A percentile compares a stretch with the other conserved stretches of the same genome.
Conservation (phyloP, 2,329 filamentous ascomycete genomes). For the Exophiala sp. region DNA sequence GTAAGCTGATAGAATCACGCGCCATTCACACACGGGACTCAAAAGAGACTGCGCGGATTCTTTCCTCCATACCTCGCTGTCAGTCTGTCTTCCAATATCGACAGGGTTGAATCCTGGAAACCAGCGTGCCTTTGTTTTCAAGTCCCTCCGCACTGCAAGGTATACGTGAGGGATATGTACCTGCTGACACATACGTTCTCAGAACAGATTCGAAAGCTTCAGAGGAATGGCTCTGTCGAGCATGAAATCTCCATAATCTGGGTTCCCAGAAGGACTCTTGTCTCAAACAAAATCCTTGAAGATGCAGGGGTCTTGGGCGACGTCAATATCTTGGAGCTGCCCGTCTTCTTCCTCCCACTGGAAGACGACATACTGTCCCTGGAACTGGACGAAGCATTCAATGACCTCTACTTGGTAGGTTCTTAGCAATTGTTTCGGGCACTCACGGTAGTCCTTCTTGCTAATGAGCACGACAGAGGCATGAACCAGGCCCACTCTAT, state of each 20-base stretch:
- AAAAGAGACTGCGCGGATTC: slow-evolving; percentile 22
- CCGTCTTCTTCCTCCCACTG: slow-evolving; percentile 82
- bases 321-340: slow-evolving; percentile 79
- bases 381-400: slow-evolving; percentile 80
- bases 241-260: slow-evolving; percentile 98
- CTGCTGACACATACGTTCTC: slow-evolving; percentile 48
- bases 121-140: neutral
- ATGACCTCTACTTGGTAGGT: slow-evolving; percentile 71
- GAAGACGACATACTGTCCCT: slow-evolving; percentile 88
- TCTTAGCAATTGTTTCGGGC: too few species aligned
- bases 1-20: slow-evolving; percentile 51
- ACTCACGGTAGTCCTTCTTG: too few species aligned
- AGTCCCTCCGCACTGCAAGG: neutral
- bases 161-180: slow-evolving; percentile 29
- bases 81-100: slow-evolving; percentile 23
- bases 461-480: slow-evolving; percentile 48
- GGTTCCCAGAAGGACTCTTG: slow-evolving; percentile 84
- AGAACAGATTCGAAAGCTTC: slow-evolving; percentile 89
- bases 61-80: slow-evolving; percentile 19
- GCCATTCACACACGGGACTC: slow-evolving; percentile 25
- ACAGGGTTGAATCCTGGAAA: neutral
- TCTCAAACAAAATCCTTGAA: slow-evolving; percentile 86
- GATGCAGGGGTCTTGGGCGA: slow-evolving; percentile 90
- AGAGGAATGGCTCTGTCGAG: slow-evolving; percentile 77
- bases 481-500: slow-evolving; percentile 86